These are phyloP conservation scores for Fusarium subtropicale DNA, from an alignment of 2,329 filamentous ascomycete species.

Conservation along the genomic window DNA sequence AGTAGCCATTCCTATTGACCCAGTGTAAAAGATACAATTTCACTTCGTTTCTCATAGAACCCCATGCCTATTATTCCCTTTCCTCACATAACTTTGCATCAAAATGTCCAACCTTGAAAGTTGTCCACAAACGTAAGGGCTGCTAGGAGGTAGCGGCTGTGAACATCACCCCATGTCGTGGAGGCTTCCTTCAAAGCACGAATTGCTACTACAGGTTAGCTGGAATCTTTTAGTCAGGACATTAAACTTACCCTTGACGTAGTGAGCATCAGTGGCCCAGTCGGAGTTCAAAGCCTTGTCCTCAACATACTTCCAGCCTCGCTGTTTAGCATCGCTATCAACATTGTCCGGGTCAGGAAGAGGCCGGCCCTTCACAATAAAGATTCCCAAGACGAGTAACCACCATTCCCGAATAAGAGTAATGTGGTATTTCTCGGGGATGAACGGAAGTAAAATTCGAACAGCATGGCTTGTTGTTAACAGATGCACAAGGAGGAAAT, in stretches of 20 bases:
- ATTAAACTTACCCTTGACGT: slow-evolving; percentile 75
- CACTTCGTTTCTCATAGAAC: slow-evolving; percentile 13
- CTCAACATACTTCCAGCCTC: slow-evolving; percentile 82
- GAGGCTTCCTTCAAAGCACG: slow-evolving; percentile 80
- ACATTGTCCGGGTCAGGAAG: slow-evolving; percentile 75
- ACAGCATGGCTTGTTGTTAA: slow-evolving; percentile 90
- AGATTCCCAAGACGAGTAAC: slow-evolving; percentile 82
- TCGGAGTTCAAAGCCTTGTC: slow-evolving; percentile 75
- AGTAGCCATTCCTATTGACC: neutral
- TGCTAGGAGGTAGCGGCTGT: slow-evolving; percentile 73
- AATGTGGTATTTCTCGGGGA: slow-evolving; percentile 79
- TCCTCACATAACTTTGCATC: slow-evolving; percentile 4
- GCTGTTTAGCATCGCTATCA: slow-evolving; percentile 67
- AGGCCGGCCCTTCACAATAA: slow-evolving; percentile 80
- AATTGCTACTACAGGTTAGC: slow-evolving; percentile 61
- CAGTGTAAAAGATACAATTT: neutral
- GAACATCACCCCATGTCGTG: slow-evolving; percentile 77
- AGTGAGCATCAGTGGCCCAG: slow-evolving; percentile 81
- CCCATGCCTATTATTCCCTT: slow-evolving; percentile 5
- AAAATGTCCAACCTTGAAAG: slow-evolving; percentile 74
- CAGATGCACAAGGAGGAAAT: slow-evolving; percentile 85
- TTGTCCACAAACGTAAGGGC: slow-evolving; percentile 79
- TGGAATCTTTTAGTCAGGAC: neutral
- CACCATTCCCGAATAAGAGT: slow-evolving; percentile 87
- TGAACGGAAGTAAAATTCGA: slow-evolving; percentile 81